A percentile compares a stretch with the other conserved stretches of the same genome.
phyloP scores from a whole-genome alignment of 148 eudicot genomes.

The Rhododendron molle region DNA sequence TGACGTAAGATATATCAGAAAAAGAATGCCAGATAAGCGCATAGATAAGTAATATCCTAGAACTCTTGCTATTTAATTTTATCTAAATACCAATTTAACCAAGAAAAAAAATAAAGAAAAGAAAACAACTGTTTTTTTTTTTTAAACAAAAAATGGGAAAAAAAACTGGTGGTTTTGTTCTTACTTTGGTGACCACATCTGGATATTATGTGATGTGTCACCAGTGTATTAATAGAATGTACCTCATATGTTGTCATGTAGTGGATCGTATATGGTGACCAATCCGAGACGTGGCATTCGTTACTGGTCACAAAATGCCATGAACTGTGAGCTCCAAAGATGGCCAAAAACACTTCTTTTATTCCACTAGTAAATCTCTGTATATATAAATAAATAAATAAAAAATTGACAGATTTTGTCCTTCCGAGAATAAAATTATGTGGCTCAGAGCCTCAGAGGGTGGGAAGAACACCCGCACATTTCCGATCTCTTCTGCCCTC shows the following conservation, averaged over 20 bases:
- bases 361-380: neutral
- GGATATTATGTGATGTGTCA: too few species aligned
- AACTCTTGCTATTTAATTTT: too few species aligned
- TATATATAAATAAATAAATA: too few species aligned
- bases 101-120: too few species aligned
- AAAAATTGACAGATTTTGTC: neutral
- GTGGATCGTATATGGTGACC: neutral
- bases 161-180: neutral
- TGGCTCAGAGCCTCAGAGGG: neutral
- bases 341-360: neutral
- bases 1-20: too few species aligned
- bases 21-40: too few species aligned
- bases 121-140: too few species aligned
- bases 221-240: too few species aligned
- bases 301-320: neutral
- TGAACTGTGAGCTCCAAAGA: neutral
- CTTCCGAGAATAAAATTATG: neutral
- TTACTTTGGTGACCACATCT: neutral
- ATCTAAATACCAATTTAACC: too few species aligned
- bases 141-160: too few species aligned
- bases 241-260: too few species aligned
- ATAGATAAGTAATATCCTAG: too few species aligned
- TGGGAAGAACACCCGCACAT: neutral
- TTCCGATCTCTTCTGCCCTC: conserved; percentile 9
- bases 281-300: neutral